Conservation (phyloP, 768 basidiomycete species). For the Lyophyllum shimeji region DNA sequence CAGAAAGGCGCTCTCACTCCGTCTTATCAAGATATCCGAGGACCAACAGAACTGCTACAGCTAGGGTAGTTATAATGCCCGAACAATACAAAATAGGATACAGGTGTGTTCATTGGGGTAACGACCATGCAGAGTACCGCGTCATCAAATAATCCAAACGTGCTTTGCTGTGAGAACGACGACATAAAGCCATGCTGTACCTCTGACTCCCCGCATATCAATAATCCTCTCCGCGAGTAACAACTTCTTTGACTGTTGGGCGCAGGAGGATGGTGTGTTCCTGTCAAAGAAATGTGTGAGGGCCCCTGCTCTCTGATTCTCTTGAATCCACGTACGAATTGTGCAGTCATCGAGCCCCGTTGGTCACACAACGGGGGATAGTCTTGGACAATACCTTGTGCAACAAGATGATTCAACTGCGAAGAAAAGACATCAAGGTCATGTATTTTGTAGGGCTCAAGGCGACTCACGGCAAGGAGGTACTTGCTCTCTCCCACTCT, state of each 20-base stretch:
- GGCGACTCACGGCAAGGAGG: conserved; percentile 71
- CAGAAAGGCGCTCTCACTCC: not conserved
- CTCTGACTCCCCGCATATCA: conserved; percentile 28
- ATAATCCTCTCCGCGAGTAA: conserved; percentile 84
- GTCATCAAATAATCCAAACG: not conserved
- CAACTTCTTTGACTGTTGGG: conserved; percentile 82
- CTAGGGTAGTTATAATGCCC: not conserved
- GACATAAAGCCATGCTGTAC: not conserved
- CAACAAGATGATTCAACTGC: conserved; percentile 87
- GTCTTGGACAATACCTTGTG: conserved; percentile 84
- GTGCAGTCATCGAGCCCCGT: conserved; percentile 88
- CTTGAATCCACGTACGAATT: conserved; percentile 58
- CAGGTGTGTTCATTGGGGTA: not conserved
- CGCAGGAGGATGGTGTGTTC: conserved; percentile 86
- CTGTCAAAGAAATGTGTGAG: conserved; percentile 33
- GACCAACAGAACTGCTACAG: not conserved
- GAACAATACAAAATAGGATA: not conserved
- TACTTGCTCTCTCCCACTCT: conserved; percentile 92
- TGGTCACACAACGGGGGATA: conserved; percentile 93
- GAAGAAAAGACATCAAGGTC: not conserved
- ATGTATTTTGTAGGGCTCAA: not conserved
- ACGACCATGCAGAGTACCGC: conserved; percentile 6
- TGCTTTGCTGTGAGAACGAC: not conserved
- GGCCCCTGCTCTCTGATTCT: not conserved
- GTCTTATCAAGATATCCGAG: not conserved